A percentile compares a stretch with the other conserved stretches of the same genome.
Evolutionary conservation across 1,139 yeast species (phyloP).

Genomic region (Pichia sp.): DNA sequence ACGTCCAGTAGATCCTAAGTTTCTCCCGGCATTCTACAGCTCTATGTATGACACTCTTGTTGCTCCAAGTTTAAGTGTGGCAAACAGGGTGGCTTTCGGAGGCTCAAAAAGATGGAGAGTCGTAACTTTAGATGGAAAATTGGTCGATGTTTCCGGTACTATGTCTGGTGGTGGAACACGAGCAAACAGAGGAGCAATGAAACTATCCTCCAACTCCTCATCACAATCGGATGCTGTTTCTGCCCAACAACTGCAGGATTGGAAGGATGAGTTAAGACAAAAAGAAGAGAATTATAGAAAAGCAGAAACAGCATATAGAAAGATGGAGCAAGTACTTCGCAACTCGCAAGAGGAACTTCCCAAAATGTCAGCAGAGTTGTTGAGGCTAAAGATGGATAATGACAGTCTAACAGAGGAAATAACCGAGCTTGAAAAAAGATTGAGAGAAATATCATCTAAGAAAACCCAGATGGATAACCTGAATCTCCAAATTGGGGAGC

Average conservation of each 20-base stretch:
- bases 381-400: constrained; percentile 62
- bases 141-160: constrained; percentile 94
- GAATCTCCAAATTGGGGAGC: constrained; percentile 38
- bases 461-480: constrained; percentile 23
- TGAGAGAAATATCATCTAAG: constrained; percentile 29
- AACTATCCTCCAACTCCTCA: constrained; percentile 37
- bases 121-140: constrained; percentile 87
- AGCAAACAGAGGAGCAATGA: constrained; percentile 64
- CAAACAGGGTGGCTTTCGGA: constrained; percentile 90
- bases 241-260: constrained; percentile 55
- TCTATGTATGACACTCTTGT: constrained; percentile 85
- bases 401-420: constrained; percentile 44
- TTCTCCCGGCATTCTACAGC: constrained; percentile 85
- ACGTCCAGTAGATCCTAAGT: constrained; percentile 59
- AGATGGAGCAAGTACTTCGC: constrained; percentile 57
- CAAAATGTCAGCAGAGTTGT: constrained; percentile 59
- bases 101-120: constrained; percentile 66
- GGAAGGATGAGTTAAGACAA: constrained; percentile 51
- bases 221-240: constrained; percentile 34
- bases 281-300: constrained; percentile 55
- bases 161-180: constrained; percentile 93
- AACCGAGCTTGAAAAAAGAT: constrained; percentile 26
- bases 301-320: constrained; percentile 50
- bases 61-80: constrained; percentile 72
- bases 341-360: constrained; percentile 66